Percentiles rank a stretch among this genome's conserved stretches.
Conservation (phyloP, 148 eudicot genomes). For the Rhododendron griersonianum region DNA sequence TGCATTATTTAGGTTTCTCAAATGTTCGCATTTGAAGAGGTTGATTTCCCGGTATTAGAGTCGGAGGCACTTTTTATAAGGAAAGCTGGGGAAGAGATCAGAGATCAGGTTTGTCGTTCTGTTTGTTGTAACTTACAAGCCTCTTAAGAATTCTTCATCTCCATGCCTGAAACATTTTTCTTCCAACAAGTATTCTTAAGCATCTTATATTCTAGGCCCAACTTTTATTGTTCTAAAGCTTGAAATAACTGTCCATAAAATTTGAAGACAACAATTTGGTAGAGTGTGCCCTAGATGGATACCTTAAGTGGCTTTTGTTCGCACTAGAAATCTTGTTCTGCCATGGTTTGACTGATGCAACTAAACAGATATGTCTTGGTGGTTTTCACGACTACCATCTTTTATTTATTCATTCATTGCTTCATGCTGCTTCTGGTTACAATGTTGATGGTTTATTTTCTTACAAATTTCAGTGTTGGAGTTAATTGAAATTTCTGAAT, state of each 20-base stretch:
- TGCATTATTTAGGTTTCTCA: slow-evolving; percentile 36
- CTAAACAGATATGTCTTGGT: neutral
- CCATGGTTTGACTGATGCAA: neutral
- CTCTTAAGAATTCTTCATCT: neutral
- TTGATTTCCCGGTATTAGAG: slow-evolving; percentile 55
- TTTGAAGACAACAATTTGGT: neutral
- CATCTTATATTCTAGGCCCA: slow-evolving; percentile 3
- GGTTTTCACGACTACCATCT: neutral
- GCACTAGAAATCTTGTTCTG: neutral
- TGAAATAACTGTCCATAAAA: neutral
- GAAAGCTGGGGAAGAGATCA: slow-evolving; percentile 64
- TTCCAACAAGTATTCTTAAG: neutral
- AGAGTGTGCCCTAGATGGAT: neutral
- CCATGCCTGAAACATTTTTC: neutral
- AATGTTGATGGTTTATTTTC: neutral
- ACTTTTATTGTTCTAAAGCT: neutral
- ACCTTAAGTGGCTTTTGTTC: neutral
- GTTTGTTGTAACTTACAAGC: neutral
- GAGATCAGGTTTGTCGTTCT: slow-evolving; percentile 40
- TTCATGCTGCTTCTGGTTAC: neutral
- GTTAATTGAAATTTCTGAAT: neutral
- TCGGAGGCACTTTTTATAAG: slow-evolving; percentile 54
- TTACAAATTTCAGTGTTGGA: neutral
- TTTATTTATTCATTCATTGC: neutral
- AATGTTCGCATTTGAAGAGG: slow-evolving; percentile 52